Conservation (phyloP, 306 rosid genomes). For the Malus asiatica region DNA sequence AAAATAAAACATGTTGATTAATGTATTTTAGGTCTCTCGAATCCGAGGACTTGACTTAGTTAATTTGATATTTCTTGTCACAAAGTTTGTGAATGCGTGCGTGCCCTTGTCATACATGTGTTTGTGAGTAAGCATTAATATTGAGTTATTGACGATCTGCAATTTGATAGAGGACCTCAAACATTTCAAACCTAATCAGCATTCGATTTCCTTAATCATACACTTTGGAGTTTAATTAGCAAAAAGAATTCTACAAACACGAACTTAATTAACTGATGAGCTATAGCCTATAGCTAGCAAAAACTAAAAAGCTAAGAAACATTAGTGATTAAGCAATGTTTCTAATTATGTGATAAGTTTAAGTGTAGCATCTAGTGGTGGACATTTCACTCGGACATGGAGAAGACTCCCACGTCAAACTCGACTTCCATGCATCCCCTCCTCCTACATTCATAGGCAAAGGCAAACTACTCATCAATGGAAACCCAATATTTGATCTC, state of each 20-base stretch:
- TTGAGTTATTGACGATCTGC: background rate
- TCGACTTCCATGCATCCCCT: slow-evolving; percentile 68
- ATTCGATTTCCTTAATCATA: background rate
- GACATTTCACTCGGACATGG: slow-evolving; percentile 62
- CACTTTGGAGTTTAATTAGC: background rate
- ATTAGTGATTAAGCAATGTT: background rate
- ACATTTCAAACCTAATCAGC: background rate
- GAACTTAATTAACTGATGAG: background rate
- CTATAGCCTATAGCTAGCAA: background rate
- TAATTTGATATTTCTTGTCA: background rate
- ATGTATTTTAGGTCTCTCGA: background rate
- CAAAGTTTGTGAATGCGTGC: background rate
- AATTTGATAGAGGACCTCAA: background rate
- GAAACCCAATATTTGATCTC: slow-evolving; percentile 35
- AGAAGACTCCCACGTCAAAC: slow-evolving; percentile 63
- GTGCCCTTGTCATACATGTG: background rate
- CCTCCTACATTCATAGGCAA: slow-evolving; percentile 24
- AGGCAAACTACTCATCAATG: slow-evolving; percentile 21
- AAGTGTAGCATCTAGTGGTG: slow-evolving; percentile 61
- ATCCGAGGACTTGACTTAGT: background rate
- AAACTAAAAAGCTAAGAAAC: background rate
- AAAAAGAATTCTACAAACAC: background rate
- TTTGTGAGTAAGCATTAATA: background rate
- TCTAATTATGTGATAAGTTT: background rate
- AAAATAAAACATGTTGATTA: background rate